These are phyloP conservation scores for Dactylellina cionopaga DNA, from an alignment of 2,329 filamentous ascomycete species.

Conservation along the genomic window DNA sequence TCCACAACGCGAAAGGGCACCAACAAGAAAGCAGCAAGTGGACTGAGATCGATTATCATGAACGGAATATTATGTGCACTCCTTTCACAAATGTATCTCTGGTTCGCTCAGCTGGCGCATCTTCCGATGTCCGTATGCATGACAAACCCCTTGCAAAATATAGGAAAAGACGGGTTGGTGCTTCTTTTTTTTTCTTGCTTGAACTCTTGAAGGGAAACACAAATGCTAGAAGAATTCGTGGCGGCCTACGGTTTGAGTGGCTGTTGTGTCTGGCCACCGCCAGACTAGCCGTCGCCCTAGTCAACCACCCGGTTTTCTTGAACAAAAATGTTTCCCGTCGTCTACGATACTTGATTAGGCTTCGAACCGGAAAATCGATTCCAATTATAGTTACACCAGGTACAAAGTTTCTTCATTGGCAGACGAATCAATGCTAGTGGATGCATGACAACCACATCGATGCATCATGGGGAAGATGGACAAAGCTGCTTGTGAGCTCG, in stretches of 20 bases:
- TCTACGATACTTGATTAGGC: too few species aligned
- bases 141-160: conserved; percentile 17
- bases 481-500: too few species aligned
- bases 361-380: conserved; percentile 33
- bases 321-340: conserved; percentile 1
- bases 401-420: conserved; percentile 35
- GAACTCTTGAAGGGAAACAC: neutral
- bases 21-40: neutral
- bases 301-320: conserved; percentile 31
- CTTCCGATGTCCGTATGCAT: conserved; percentile 17
- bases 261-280: conserved; percentile 22
- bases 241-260: conserved; percentile 28
- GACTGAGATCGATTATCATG: too few species aligned
- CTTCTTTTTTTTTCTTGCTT: conserved; percentile 14
- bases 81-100: too few species aligned
- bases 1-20: neutral
- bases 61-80: too few species aligned
- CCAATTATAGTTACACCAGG: conserved; percentile 50
- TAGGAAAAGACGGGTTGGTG: conserved; percentile 37
- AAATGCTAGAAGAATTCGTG: conserved; percentile 32
- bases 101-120: too few species aligned
- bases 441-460: conserved; percentile 32
- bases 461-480: conserved; percentile 16
- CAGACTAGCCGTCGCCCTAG: neutral
- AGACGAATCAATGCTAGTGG: conserved; percentile 21